A percentile compares a stretch with the other conserved stretches of the same genome.
These are phyloP conservation scores for Picea abies DNA, from an alignment of 83 land plant species.

Conservation along the genomic window DNA sequence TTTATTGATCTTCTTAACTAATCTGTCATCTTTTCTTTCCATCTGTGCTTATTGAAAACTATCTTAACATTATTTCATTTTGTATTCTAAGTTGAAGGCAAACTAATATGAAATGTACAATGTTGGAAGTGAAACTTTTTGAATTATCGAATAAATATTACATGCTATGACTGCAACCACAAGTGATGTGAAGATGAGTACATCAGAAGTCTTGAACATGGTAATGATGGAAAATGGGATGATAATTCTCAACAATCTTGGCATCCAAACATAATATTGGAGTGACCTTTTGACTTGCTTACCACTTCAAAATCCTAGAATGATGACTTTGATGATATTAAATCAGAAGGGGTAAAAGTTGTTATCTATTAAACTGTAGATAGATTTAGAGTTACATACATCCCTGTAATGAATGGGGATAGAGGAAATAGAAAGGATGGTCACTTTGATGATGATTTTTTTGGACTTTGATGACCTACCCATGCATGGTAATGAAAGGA, in stretches of 20 bases:
- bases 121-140: no score
- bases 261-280: no score
- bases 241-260: neutral
- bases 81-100: neutral
- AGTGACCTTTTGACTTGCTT: conserved; percentile 19
- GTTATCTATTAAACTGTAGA: conserved; percentile 72
- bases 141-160: no score
- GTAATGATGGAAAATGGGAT: no score
- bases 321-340: conserved; percentile 70
- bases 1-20: neutral
- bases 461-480: no score
- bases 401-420: conserved; percentile 6
- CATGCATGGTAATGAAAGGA: no score
- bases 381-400: conserved; percentile 22
- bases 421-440: no score
- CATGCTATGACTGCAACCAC: no score
- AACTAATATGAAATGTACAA: neutral
- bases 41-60: neutral
- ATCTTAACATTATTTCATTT: neutral
- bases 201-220: no score
- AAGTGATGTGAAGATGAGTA: no score
- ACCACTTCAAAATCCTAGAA: conserved; percentile 61
- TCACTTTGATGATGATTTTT: no score
- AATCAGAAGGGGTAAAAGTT: conserved; percentile 78
- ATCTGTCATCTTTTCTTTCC: neutral